These are phyloP conservation scores for Talaromyces sp. DNA, from an alignment of 2,329 filamentous ascomycete genomes.

Conservation along the genomic window DNA sequence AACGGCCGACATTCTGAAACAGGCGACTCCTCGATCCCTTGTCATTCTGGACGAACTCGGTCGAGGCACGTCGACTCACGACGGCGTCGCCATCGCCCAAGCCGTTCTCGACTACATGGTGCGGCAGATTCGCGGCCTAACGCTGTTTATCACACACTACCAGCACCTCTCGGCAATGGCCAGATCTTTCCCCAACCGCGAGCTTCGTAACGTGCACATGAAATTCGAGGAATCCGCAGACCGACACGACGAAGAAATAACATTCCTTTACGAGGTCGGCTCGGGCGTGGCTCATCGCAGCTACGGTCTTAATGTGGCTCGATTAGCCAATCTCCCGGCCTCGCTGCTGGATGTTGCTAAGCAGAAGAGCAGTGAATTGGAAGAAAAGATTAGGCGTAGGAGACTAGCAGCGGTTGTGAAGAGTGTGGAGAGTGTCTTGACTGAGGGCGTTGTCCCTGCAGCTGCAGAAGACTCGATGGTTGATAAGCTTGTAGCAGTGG, in stretches of 20 bases:
- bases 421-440: slow-evolving; percentile 24
- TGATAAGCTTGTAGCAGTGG: slow-evolving; percentile 21
- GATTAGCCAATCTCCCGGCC: slow-evolving; percentile 74
- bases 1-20: slow-evolving; percentile 83
- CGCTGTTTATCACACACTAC: slow-evolving; percentile 97
- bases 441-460: slow-evolving; percentile 13
- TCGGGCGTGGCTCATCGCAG: slow-evolving; percentile 90
- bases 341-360: slow-evolving; percentile 73
- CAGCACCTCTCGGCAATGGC: slow-evolving; percentile 76
- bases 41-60: slow-evolving; percentile 95
- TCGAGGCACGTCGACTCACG: slow-evolving; percentile 88
- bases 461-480: slow-evolving; percentile 18
- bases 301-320: slow-evolving; percentile 90
- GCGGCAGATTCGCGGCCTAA: slow-evolving; percentile 67
- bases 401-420: slow-evolving; percentile 46
- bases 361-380: slow-evolving; percentile 74
- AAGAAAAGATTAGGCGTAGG: slow-evolving; percentile 64
- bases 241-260: slow-evolving; percentile 69
- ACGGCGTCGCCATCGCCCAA: slow-evolving; percentile 92
- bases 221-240: slow-evolving; percentile 61
- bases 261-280: slow-evolving; percentile 88
- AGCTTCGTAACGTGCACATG: slow-evolving; percentile 90
- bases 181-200: slow-evolving; percentile 59
- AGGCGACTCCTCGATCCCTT: slow-evolving; percentile 76
- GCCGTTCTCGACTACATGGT: slow-evolving; percentile 84